phyloP scores from a whole-genome alignment of 306 rosid species.

The Rubus parviflorus region DNA sequence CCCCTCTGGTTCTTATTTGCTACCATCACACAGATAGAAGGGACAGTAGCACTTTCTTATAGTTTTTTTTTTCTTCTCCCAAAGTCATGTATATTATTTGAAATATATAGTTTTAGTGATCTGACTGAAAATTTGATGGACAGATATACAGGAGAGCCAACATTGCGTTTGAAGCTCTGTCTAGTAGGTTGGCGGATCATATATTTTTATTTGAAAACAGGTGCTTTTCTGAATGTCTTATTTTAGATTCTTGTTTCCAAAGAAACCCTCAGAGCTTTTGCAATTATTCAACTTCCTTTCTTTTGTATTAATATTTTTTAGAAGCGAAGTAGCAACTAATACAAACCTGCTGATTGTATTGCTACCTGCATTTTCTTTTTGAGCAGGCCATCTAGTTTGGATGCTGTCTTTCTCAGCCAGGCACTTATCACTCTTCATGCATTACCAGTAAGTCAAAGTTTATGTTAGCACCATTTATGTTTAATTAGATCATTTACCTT shows the following conservation, averaged over 20 bases:
- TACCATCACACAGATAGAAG: not conserved
- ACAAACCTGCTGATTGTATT: constrained; percentile 9
- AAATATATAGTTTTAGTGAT: not conserved
- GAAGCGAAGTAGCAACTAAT: constrained; percentile 7
- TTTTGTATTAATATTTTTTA: constrained; percentile 7
- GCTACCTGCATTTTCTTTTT: constrained; percentile 26
- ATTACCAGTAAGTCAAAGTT: constrained; percentile 73
- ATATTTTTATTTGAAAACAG: constrained; percentile 64
- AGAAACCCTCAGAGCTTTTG: constrained; percentile 5
- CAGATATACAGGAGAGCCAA: constrained; percentile 77
- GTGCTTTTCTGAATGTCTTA: constrained; percentile 43
- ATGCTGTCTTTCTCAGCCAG: constrained; percentile 86
- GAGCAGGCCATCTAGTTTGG: constrained; percentile 89
- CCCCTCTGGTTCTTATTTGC: not conserved
- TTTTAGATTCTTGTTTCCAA: constrained; percentile 1
- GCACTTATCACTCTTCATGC: constrained; percentile 70
- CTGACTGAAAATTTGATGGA: constrained; percentile 34
- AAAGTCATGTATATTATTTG: constrained; percentile 5
- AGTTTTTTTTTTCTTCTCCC: not conserved
- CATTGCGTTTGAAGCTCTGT: constrained; percentile 68
- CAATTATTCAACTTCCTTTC: not conserved
- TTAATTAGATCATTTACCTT: not conserved
- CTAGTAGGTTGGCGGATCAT: constrained; percentile 68
- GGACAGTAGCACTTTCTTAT: not conserved
- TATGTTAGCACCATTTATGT: not conserved